Evolutionary conservation across 164 flowering plant species (phyloP).

Genomic region (Tinospora cordifolia): DNA sequence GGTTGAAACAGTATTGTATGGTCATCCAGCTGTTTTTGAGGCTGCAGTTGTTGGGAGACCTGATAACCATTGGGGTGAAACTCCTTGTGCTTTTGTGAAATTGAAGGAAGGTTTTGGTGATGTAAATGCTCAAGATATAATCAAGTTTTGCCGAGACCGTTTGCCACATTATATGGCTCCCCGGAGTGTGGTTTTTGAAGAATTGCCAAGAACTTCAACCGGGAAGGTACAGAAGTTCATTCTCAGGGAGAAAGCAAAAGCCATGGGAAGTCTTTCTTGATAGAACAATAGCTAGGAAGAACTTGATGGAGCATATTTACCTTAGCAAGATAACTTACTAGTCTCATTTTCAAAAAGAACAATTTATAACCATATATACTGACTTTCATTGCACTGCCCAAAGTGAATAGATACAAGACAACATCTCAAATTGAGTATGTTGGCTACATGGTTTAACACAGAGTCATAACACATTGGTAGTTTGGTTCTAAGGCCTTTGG

Average conservation of each 20-base stretch:
- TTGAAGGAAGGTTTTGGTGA: slow-evolving; percentile 34
- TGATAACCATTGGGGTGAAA: slow-evolving; percentile 35
- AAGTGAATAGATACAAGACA: no score
- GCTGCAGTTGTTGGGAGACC: slow-evolving; percentile 64
- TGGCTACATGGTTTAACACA: no score
- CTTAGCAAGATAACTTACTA: no score
- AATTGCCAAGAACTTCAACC: slow-evolving; percentile 47
- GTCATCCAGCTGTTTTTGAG: slow-evolving; percentile 45
- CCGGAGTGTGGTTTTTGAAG: slow-evolving; percentile 37
- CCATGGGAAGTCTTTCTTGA: slow-evolving; percentile 28
- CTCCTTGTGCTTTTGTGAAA: slow-evolving; percentile 60
- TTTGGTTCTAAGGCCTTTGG: no score
- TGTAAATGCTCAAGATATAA: slow-evolving; percentile 34
- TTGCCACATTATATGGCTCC: slow-evolving; percentile 59
- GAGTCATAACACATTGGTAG: no score
- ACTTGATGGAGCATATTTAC: no score
- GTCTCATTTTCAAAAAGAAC: no score
- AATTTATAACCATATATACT: no score
- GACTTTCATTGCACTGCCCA: no score
- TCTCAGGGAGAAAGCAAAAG: slow-evolving; percentile 44
- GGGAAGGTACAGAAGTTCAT: slow-evolving; percentile 65
- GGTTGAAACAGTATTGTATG: slow-evolving; percentile 45
- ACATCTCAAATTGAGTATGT: no score
- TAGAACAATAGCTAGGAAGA: no score
- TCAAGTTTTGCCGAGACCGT: slow-evolving; percentile 33